phyloP scores from a whole-genome alignment of 2,329 filamentous ascomycete species.

The Xylariales sp. region DNA sequence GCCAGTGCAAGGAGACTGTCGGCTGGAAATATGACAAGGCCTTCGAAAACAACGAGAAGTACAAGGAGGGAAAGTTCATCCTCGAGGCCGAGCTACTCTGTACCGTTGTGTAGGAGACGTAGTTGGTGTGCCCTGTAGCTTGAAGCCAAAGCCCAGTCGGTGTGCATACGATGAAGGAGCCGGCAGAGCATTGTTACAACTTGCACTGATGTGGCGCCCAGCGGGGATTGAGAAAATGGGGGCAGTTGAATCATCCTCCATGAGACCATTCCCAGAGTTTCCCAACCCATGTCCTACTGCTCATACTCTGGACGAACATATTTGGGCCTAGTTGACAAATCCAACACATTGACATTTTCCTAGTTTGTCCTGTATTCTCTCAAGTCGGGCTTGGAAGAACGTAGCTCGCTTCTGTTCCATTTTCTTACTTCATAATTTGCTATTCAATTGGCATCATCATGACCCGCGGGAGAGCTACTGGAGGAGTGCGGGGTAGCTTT shows the following conservation, averaged over 20 bases:
- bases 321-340: not conserved
- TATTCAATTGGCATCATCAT: not conserved
- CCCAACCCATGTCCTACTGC: not conserved
- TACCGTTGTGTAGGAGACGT: conserved; percentile 68
- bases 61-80: conserved; percentile 99
- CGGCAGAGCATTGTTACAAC: not conserved
- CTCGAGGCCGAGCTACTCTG: conserved; percentile 91
- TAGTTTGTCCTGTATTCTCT: not conserved
- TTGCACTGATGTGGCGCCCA: not conserved
- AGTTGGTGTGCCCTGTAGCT: not conserved
- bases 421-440: not conserved
- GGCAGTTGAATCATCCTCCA: not conserved
- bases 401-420: not conserved
- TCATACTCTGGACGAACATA: not conserved
- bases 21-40: conserved; percentile 99
- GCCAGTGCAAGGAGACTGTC: conserved; percentile 90
- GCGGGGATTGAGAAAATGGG: not conserved
- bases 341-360: not conserved
- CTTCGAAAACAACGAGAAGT: conserved; percentile 91
- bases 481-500: not conserved
- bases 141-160: not conserved
- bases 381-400: not conserved
- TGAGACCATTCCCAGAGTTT: not conserved
- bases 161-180: not conserved
- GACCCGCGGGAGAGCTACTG: not conserved